A percentile compares a stretch with the other conserved stretches of the same genome.
These are phyloP conservation scores for Chlorencoelia australis DNA, from an alignment of 2,329 filamentous ascomycete genomes.

Conservation along the genomic window DNA sequence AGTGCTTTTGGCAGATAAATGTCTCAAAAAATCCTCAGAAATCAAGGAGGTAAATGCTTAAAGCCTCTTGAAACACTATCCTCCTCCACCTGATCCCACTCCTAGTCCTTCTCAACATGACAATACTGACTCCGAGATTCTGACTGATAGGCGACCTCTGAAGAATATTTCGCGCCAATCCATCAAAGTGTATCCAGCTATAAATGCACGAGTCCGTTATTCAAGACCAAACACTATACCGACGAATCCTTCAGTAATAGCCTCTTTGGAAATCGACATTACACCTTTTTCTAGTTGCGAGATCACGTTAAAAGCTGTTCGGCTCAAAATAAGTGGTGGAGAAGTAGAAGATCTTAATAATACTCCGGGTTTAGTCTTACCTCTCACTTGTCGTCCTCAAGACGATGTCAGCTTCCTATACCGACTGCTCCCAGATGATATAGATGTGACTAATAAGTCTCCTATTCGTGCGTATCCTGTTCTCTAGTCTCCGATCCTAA, in stretches of 20 bases:
- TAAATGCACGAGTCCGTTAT: constrained; percentile 66
- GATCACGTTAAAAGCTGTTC: constrained; percentile 49
- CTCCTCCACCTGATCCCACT: too few relatives aligned
- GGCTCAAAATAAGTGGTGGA: constrained; percentile 47
- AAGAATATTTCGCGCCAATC: constrained; percentile 52
- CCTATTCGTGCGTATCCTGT: constrained; percentile 35
- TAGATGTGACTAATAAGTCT: constrained; percentile 32
- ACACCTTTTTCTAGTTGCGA: constrained; percentile 60
- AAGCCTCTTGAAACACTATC: too few relatives aligned
- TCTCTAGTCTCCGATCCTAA: too few relatives aligned
- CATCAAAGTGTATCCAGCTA: constrained; percentile 55
- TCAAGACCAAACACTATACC: constrained; percentile 51
- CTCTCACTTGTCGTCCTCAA: constrained; percentile 54
- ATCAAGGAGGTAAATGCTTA: too few relatives aligned
- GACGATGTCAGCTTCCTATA: constrained; percentile 72
- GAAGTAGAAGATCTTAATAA: constrained; percentile 47
- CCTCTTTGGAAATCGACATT: constrained; percentile 64
- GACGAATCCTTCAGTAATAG: constrained; percentile 49
- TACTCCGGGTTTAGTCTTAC: constrained; percentile 38
- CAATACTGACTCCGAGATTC: too few relatives aligned
- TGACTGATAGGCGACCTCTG: constrained; percentile 54
- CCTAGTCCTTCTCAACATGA: too few relatives aligned
- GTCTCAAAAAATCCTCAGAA: too few relatives aligned
- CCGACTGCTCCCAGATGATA: constrained; percentile 42
- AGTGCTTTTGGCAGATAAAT: too few relatives aligned